Evolutionary conservation across 306 rosid species (phyloP), one percentile per base, ranked within the genome.

Genomic region (Parietaria judaica): DNA sequence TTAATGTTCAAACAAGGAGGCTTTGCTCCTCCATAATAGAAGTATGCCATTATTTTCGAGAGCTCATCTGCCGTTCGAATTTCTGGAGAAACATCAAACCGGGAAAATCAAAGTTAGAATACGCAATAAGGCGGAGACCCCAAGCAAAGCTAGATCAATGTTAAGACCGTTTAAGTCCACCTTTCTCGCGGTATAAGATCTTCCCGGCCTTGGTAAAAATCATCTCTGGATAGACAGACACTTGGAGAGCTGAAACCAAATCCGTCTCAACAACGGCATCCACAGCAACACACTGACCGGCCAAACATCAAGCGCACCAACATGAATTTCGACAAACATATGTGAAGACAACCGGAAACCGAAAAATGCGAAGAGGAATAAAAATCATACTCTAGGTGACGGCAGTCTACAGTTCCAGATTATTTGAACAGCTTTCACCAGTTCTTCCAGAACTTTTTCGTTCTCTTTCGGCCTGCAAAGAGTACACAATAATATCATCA

Each of bases 341-440:
- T 56, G 17, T 51, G 16, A 70, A 44, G 54, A 53, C 34, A 53
- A 55, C 55, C 51, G 46, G 39, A 68, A 38, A 45, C 48, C 8
- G 55, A 71, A 62, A 41, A 41, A 8, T 41, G 31, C 2, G 31
- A n/a, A n/a, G n/a, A 23, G 13, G 10, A 49, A 49, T 49, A 49
- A n/a, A 49, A 10, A 7, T 49, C 92, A 72, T 79, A 91, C 98
- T 75, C 98, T 85, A 41, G 98, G 98, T 11, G 98, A 91, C 57
- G 98, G 98, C 54, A 91, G 83, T 74, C 80, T 54, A 59, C 98
- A 91, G 69, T 83, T 88, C 98, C 98, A 91, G 74, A 91, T 91
- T 59, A 88, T 85, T 51, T 91, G 79, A 55, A 88, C 80, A 10
- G 96, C 98, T 69, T 81, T 88, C 66, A 81, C 92, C 68, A 91